Evolutionary conservation across 2,329 filamentous ascomycete genomes (phyloP).

Genomic region (Fusarium euwallaceae): DNA sequence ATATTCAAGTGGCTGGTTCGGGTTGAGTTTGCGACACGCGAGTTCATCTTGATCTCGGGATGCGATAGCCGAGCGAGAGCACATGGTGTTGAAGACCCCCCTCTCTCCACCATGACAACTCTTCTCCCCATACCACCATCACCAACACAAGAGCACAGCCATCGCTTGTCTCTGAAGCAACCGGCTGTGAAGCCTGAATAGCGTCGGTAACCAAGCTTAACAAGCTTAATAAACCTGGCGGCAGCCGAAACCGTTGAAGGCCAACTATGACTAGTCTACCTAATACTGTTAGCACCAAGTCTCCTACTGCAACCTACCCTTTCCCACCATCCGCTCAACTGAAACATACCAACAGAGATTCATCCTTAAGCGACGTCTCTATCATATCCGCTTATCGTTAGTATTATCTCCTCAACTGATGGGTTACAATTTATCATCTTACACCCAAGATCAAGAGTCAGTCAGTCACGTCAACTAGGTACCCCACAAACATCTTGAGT

Average conservation of each 20-base stretch:
- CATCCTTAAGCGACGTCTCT: not conserved
- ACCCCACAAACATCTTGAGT: not conserved
- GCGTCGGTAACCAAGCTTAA: not conserved
- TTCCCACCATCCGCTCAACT: not conserved
- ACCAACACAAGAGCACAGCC: not conserved
- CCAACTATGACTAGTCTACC: not conserved
- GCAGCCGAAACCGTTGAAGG: not conserved
- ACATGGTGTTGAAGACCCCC: not conserved
- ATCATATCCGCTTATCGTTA: not conserved
- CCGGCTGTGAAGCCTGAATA: not conserved
- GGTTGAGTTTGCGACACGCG: not conserved
- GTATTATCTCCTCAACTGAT: not conserved
- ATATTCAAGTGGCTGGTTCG: not conserved
- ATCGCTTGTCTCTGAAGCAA: not conserved
- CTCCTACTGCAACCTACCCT: not conserved
- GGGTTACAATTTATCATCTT: not conserved
- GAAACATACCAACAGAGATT: not conserved
- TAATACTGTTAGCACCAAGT: not conserved
- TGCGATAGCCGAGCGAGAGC: not conserved
- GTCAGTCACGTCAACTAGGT: not conserved
- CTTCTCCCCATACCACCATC: not conserved
- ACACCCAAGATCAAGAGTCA: not conserved
- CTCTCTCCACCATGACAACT: not conserved
- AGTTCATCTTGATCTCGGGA: not conserved
- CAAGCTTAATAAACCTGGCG: not conserved